phyloP scores from a whole-genome alignment of 768 basidiomycete genomes.

The Termitomyces heimii region DNA sequence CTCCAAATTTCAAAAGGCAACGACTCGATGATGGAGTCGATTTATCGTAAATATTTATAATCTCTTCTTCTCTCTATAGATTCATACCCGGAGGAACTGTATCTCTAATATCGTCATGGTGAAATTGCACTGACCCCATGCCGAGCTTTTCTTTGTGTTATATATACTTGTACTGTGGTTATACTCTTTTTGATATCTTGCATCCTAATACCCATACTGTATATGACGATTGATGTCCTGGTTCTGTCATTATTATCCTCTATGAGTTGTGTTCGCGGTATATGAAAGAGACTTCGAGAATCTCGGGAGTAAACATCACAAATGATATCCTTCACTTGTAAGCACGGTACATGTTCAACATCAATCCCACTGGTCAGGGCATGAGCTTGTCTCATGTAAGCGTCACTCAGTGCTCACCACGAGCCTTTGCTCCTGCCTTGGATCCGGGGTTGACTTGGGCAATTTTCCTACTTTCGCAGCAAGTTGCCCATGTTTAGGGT shows the following conservation, averaged over 20 bases:
- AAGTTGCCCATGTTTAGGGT: conserved; percentile 44
- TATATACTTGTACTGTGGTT: conserved; percentile 15
- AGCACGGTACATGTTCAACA: not conserved
- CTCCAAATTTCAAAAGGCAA: conserved; percentile 15
- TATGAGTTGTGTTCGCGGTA: not conserved
- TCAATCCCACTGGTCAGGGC: conserved; percentile 16
- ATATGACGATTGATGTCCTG: conserved; percentile 8
- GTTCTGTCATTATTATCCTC: not conserved
- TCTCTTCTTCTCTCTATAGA: conserved; percentile 6
- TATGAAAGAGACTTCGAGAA: not conserved
- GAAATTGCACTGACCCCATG: conserved; percentile 12
- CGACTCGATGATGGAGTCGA: conserved; percentile 44
- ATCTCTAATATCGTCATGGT: conserved; percentile 17
- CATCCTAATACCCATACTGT: conserved; percentile 14
- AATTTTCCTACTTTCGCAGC: conserved; percentile 36
- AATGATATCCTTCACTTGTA: not conserved
- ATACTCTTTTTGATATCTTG: conserved; percentile 16
- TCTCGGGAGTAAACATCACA: not conserved
- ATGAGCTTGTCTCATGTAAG: conserved; percentile 10
- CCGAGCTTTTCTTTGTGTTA: conserved; percentile 10
- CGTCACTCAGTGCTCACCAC: conserved; percentile 17
- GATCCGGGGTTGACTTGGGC: conserved; percentile 28
- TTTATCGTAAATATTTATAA: conserved; percentile 8
- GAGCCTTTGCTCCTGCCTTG: conserved; percentile 23
- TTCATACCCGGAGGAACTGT: conserved; percentile 17